phyloP scores from a whole-genome alignment of 495 filamentous ascomycete species.

The Glonium stellatum region DNA sequence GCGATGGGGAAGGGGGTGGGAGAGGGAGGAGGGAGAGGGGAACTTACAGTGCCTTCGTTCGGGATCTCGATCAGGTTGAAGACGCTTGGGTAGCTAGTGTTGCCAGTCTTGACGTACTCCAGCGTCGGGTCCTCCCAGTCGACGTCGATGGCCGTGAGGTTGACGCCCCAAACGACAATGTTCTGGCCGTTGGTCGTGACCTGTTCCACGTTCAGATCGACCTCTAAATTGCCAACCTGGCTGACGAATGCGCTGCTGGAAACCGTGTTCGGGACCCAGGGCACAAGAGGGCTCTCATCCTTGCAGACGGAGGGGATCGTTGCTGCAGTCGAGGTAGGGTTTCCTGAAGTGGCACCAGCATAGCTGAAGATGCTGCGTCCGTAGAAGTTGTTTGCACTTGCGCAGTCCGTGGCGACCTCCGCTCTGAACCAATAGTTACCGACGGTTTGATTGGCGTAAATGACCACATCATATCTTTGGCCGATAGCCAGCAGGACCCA shows the following conservation, averaged over 20 bases:
- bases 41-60: constrained; percentile 23
- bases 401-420: constrained; percentile 23
- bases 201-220: constrained; percentile 22
- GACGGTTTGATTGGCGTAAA: constrained; percentile 34
- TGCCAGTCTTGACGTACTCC: constrained; percentile 31
- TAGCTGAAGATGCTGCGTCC: constrained; percentile 25
- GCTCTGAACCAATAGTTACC: constrained; percentile 39
- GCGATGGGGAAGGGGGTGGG: not conserved
- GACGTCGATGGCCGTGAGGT: constrained; percentile 34
- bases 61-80: constrained; percentile 36
- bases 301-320: constrained; percentile 15
- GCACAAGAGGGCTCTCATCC: constrained; percentile 21
- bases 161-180: constrained; percentile 36
- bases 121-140: constrained; percentile 37
- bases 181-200: constrained; percentile 32
- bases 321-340: constrained; percentile 11
- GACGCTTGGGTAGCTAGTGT: constrained; percentile 29
- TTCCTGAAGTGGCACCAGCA: not conserved
- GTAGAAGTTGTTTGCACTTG: constrained; percentile 20
- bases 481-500: constrained; percentile 22
- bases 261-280: constrained; percentile 30
- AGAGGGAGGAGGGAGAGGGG: not conserved
- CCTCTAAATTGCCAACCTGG: constrained; percentile 28
- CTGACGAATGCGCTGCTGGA: constrained; percentile 20
- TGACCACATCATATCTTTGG: constrained; percentile 38